These are phyloP conservation scores for Dispira parvispora DNA, from an alignment of 192 early-diverging fungal species.

Conservation along the genomic window DNA sequence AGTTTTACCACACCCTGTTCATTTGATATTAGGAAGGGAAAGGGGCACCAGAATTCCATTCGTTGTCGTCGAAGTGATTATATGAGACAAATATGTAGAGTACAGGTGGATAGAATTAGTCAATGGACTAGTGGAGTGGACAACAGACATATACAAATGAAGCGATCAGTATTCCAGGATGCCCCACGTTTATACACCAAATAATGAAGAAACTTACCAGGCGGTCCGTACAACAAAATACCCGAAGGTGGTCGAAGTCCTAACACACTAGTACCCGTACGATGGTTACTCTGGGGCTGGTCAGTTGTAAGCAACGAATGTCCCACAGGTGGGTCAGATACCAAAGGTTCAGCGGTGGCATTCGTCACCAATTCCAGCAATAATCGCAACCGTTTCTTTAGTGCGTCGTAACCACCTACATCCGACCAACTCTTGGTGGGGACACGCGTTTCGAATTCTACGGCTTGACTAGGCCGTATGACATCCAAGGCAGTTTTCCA, in stretches of 20 bases:
- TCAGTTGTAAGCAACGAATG: too few species aligned
- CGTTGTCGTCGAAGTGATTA: not conserved
- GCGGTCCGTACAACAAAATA: conserved; percentile 78
- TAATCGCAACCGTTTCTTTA: too few species aligned
- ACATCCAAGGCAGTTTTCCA: too few species aligned
- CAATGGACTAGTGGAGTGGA: not conserved
- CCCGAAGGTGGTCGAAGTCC: conserved; percentile 65
- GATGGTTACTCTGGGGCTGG: too few species aligned
- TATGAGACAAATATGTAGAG: not conserved
- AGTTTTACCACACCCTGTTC: conserved; percentile 80
- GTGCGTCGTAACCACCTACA: too few species aligned
- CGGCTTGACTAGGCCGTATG: too few species aligned
- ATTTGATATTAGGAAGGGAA: conserved; percentile 1
- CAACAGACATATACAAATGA: not conserved
- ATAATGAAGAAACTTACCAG: conserved; percentile 30
- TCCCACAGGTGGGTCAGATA: too few species aligned
- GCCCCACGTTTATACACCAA: not conserved
- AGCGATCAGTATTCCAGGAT: not conserved
- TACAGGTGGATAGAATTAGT: not conserved
- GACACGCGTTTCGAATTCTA: too few species aligned
- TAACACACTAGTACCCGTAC: conserved; percentile 13
- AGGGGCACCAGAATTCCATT: not conserved
- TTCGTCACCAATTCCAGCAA: too few species aligned
- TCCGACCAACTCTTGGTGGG: too few species aligned
- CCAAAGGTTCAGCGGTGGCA: too few species aligned